Conservation (phyloP, 805 yeast species). For the Cyberlindnera misumaiensis region DNA sequence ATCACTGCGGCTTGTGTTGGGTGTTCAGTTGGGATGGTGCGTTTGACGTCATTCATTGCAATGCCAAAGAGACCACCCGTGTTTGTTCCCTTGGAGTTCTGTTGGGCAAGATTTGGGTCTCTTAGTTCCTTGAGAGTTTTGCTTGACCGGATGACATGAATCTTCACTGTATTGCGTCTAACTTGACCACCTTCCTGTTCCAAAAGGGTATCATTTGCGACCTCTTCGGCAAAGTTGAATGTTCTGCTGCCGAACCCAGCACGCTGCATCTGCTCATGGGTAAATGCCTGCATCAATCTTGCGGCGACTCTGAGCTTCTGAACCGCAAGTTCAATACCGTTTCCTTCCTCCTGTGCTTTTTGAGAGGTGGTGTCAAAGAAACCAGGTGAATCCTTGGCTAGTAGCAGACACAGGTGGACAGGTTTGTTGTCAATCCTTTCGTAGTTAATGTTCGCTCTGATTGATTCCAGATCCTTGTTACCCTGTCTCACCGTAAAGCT, state of each 20-base stretch:
- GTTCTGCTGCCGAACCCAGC: slow-evolving; percentile 74
- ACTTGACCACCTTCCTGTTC: slow-evolving; percentile 30
- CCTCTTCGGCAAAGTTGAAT: slow-evolving; percentile 69
- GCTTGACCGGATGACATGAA: slow-evolving; percentile 69
- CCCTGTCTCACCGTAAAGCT: too few species aligned
- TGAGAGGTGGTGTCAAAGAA: slow-evolving; percentile 62
- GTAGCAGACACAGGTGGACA: slow-evolving; percentile 68
- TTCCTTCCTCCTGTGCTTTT: slow-evolving; percentile 46
- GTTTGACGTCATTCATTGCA: slow-evolving; percentile 66
- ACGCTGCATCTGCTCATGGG: slow-evolving; percentile 81
- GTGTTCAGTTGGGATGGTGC: slow-evolving; percentile 40
- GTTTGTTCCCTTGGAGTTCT: slow-evolving; percentile 63
- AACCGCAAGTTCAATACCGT: slow-evolving; percentile 63
- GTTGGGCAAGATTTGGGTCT: slow-evolving; percentile 81
- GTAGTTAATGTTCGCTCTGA: slow-evolving; percentile 38
- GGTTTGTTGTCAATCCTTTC: slow-evolving; percentile 66
- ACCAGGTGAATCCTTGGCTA: slow-evolving; percentile 71
- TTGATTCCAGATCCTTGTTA: slow-evolving; percentile 25
- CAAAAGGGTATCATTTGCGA: slow-evolving; percentile 45
- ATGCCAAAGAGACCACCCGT: slow-evolving; percentile 73
- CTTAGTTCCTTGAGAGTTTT: slow-evolving; percentile 65
- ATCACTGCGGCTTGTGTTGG: slow-evolving; percentile 77
- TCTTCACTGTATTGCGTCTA: slow-evolving; percentile 56
- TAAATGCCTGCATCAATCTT: slow-evolving; percentile 84
- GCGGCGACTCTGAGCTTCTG: slow-evolving; percentile 75